A percentile compares a stretch with the other conserved stretches of the same genome.
phyloP scores from a whole-genome alignment of 495 filamentous ascomycete genomes.

The Podospora pseudoanserina region DNA sequence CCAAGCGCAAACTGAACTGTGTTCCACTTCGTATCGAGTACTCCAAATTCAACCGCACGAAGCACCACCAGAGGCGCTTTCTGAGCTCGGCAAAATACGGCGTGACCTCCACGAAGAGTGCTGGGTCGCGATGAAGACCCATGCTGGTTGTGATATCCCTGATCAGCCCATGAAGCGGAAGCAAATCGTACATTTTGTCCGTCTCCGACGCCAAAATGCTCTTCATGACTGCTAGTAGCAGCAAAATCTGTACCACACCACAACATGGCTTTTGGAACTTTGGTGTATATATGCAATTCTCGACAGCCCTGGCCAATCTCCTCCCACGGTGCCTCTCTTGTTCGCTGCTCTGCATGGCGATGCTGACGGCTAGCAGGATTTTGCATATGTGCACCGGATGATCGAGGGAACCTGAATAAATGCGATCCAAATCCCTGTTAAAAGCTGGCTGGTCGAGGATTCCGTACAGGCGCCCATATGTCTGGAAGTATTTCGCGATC shows the following conservation, averaged over 20 bases:
- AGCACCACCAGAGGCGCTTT: conserved; percentile 22
- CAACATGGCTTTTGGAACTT: conserved; percentile 26
- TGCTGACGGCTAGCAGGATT: conserved; percentile 17
- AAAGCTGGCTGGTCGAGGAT: conserved; percentile 20
- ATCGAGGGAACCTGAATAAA: conserved; percentile 15
- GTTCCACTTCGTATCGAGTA: conserved; percentile 27
- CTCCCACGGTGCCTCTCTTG: conserved; percentile 17
- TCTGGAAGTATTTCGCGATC: conserved; percentile 15
- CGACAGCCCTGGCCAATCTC: conserved; percentile 17
- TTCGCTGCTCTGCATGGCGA: conserved; percentile 24
- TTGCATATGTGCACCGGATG: conserved; percentile 19
- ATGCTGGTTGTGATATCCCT: conserved; percentile 23
- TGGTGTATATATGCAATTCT: conserved; percentile 16
- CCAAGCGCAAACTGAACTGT: conserved; percentile 13
- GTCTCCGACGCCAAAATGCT: conserved; percentile 25
- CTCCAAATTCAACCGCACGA: conserved; percentile 20
- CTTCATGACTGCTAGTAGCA: conserved; percentile 18
- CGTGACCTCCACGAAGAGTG: conserved; percentile 15
- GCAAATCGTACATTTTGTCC: conserved; percentile 23
- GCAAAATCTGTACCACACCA: conserved; percentile 23
- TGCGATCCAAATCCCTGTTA: conserved; percentile 9
- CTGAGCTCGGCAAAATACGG: conserved; percentile 22
- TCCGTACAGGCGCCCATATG: conserved; percentile 23
- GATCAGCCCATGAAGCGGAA: conserved; percentile 20
- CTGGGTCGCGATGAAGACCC: conserved; percentile 23